Evolutionary conservation across 192 early-diverging fungal genomes (phyloP).

Genomic region (Martensiomyces pterosporus): DNA sequence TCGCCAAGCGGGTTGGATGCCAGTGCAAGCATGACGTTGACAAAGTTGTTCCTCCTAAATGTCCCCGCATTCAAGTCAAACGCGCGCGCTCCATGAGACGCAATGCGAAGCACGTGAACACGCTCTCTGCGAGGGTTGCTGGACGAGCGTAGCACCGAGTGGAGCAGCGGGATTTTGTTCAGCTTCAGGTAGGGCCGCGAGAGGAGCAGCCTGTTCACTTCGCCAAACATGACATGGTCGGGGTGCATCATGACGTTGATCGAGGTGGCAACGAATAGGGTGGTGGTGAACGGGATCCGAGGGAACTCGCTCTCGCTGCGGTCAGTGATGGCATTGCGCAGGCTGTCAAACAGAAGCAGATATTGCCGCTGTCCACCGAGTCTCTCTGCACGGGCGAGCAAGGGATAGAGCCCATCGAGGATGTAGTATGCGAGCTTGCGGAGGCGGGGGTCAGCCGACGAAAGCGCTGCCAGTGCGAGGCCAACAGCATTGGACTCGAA

Average conservation of each 20-base stretch:
- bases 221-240: slow-evolving; percentile 33
- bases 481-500: slow-evolving; percentile 34
- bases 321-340: slow-evolving; percentile 36
- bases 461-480: slow-evolving; percentile 31
- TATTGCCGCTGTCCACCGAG: slow-evolving; percentile 27
- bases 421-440: slow-evolving; percentile 44
- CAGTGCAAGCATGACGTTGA: slow-evolving; percentile 23
- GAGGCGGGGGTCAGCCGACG: slow-evolving; percentile 18
- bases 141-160: slow-evolving; percentile 9
- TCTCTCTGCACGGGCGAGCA: slow-evolving; percentile 3
- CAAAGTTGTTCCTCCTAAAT: slow-evolving; percentile 15
- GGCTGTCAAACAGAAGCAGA: slow-evolving; percentile 27
- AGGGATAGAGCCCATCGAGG: slow-evolving; percentile 22
- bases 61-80: slow-evolving; percentile 14
- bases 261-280: slow-evolving; percentile 37
- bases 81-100: slow-evolving; percentile 29
- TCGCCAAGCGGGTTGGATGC: slow-evolving; percentile 37
- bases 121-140: slow-evolving; percentile 10
- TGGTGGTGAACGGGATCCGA: slow-evolving; percentile 21
- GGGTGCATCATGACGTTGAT: slow-evolving; percentile 32
- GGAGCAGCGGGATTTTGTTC: slow-evolving; percentile 32
- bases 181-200: slow-evolving; percentile 20
- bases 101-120: slow-evolving; percentile 26
- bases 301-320: slow-evolving; percentile 17
- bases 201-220: slow-evolving; percentile 27